Evolutionary conservation across 2,329 filamentous ascomycete genomes (phyloP), one percentile per base, ranked within the genome.

Genomic region (Fusarium pininemorale): DNA sequence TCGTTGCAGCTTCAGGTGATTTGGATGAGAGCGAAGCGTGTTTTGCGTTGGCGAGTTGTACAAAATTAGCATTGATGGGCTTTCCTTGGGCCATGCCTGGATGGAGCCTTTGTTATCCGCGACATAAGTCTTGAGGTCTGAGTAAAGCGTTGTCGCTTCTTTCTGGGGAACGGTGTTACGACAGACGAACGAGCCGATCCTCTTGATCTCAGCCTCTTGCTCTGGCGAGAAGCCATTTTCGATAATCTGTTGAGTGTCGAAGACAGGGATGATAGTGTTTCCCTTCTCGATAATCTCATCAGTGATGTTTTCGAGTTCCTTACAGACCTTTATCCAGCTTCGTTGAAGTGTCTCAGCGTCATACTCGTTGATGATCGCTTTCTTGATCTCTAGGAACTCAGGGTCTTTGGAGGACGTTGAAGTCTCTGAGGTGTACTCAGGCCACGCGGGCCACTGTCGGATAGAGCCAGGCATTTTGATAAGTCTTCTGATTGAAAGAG

Each of bases 61-160:
- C 11, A 63, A 13, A 10, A 57, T 35, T 6, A 66, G n/a, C 47
- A 66, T 66, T 10, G 59, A 66, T 5, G 58, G 63, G 10, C 57
- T 66, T 15, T 66, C 63, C 10, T 60, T 37, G 6, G 63, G 63
- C 63, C 63, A 66, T 15, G 48, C 63, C 38, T 45, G 38, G 7
- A 66, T 66, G 20, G 42, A 51, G 12, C 16, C n/a, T 24, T 48
- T 55, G 28, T n/a, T 50, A 64, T n/a, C 72, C 56, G 42, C 20
- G 5, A 63, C 53, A 9, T 57, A 63, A 1, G 1, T 45, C 51
- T 35, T 56, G 7, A 63, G 54, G 7, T 58, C 26, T 5, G 35
- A 22, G 35, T 59, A 63, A 9, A 45, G 32, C 5, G 0, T 16
- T n/a, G 10, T 41, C 9, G 42, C 42, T 20, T 30, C 30, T 6